Percentiles rank a stretch among this genome's conserved stretches.
Evolutionary conservation across 352 stramenopile species (phyloP).

Genomic region (Phytophthora pistaciae): DNA sequence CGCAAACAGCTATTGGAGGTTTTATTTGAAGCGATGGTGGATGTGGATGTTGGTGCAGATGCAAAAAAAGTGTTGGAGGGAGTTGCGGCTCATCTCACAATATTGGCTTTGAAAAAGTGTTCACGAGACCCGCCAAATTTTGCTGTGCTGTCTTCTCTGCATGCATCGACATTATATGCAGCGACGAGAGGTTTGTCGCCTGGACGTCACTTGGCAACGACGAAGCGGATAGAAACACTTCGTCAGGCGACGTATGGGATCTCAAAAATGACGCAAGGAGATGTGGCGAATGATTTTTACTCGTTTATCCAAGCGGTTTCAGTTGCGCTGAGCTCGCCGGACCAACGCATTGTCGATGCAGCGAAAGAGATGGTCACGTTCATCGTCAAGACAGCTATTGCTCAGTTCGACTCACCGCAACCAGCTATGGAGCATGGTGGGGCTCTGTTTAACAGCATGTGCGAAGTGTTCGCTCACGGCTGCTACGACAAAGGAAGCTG

Average conservation of each 20-base stretch:
- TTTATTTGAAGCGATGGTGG: constrained; percentile 79
- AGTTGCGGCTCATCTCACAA: constrained; percentile 69
- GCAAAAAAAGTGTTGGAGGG: constrained; percentile 64
- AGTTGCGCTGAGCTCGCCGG: constrained; percentile 71
- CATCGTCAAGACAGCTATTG: constrained; percentile 61
- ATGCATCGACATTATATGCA: constrained; percentile 78
- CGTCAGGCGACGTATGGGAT: constrained; percentile 79
- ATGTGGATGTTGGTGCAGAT: constrained; percentile 75
- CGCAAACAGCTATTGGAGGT: constrained; percentile 66
- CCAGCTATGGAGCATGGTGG: constrained; percentile 65
- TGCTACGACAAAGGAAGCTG: constrained; percentile 91
- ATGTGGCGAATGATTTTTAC: constrained; percentile 70
- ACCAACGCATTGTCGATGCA: constrained; percentile 62
- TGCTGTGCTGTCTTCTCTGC: constrained; percentile 71
- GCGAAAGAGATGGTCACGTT: constrained; percentile 60
- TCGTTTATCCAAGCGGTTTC: constrained; percentile 71
- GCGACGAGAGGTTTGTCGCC: constrained; percentile 83
- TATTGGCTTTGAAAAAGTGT: constrained; percentile 55
- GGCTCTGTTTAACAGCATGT: constrained; percentile 80
- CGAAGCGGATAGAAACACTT: constrained; percentile 82
- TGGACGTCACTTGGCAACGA: constrained; percentile 79
- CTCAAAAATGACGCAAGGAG: constrained; percentile 59
- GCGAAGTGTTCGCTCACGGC: constrained; percentile 82
- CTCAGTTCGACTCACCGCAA: constrained; percentile 43
- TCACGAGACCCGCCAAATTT: constrained; percentile 70